phyloP scores from a whole-genome alignment of 192 early-diverging fungal genomes.

The Entophlyctis luteolus region DNA sequence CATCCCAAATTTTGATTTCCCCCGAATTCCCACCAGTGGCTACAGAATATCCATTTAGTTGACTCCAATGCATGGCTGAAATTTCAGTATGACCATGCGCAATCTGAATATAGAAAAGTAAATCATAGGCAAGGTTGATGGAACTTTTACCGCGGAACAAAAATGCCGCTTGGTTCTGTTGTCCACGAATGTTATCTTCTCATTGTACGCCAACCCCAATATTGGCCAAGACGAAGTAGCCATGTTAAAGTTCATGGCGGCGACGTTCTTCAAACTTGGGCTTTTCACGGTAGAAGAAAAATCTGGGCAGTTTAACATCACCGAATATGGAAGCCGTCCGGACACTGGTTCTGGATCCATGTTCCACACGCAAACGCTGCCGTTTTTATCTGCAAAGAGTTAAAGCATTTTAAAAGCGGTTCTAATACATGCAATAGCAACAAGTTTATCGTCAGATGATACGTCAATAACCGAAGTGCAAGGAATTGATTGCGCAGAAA shows the following conservation, averaged over 20 bases:
- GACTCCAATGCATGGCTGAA: slow-evolving; percentile 15
- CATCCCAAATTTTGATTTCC: slow-evolving; percentile 14
- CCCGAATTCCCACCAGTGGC: neutral
- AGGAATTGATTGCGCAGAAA: neutral
- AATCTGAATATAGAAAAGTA: neutral
- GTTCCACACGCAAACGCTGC: slow-evolving; percentile 16
- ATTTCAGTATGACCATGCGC: neutral
- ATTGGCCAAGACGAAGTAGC: neutral
- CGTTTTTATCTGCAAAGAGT: slow-evolving; percentile 2
- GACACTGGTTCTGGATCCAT: too few relatives aligned
- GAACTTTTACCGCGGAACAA: slow-evolving; percentile 1
- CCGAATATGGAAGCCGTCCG: too few relatives aligned
- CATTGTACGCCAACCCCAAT: slow-evolving; percentile 1
- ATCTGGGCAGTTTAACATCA: too few relatives aligned
- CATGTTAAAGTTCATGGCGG: neutral
- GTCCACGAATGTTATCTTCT: slow-evolving; percentile 7
- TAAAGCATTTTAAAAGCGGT: neutral
- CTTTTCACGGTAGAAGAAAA: neutral
- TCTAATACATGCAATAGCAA: slow-evolving; percentile 9
- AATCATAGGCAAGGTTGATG: neutral
- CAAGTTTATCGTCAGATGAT: slow-evolving; percentile 6
- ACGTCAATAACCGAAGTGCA: neutral
- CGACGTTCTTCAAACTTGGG: neutral
- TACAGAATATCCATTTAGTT: slow-evolving; percentile 1
- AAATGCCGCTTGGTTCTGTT: neutral